Percentiles rank a stretch among this genome's conserved stretches.
phyloP scores from a whole-genome alignment of 176 grass and related monocot genomes.

The Otatea glauca region DNA sequence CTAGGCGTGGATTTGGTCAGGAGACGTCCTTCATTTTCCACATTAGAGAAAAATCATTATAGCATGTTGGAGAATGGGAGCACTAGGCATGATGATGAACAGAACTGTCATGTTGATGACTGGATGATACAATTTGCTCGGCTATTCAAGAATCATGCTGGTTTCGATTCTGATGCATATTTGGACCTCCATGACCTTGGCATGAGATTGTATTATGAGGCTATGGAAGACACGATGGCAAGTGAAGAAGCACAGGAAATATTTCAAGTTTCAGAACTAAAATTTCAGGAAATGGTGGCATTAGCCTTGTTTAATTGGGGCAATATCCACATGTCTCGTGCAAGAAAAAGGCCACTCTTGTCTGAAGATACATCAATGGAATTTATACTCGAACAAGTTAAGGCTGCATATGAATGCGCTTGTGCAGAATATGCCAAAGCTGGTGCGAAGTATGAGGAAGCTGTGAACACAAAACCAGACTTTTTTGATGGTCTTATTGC shows the following conservation, averaged over 20 bases:
- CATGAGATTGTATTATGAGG: constrained; percentile 62
- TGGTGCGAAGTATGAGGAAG: constrained; percentile 56
- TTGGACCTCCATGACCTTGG: constrained; percentile 71
- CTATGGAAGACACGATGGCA: constrained; percentile 69
- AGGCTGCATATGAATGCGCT: constrained; percentile 62
- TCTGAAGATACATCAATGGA: constrained; percentile 54
- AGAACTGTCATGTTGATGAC: constrained; percentile 45
- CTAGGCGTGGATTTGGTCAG: constrained; percentile 50
- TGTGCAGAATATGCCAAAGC: constrained; percentile 63
- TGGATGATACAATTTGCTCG: constrained; percentile 68
- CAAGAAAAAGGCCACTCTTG: constrained; percentile 70
- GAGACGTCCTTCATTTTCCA: constrained; percentile 45
- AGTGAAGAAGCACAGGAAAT: constrained; percentile 77
- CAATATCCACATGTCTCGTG: constrained; percentile 72
- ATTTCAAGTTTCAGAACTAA: constrained; percentile 58
- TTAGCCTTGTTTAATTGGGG: constrained; percentile 76
- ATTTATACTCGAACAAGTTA: constrained; percentile 54
- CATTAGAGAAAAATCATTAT: constrained; percentile 45
- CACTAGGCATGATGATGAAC: constrained; percentile 40
- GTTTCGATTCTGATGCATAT: constrained; percentile 67
- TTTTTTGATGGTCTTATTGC: constrained; percentile 74
- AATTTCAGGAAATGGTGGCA: constrained; percentile 80
- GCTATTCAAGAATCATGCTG: constrained; percentile 65
- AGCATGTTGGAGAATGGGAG: constrained; percentile 48
- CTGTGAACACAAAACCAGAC: constrained; percentile 63